Percentiles rank a stretch among this genome's conserved stretches.
Conservation (phyloP, 768 basidiomycete species). For the Lactarius evosmus region DNA sequence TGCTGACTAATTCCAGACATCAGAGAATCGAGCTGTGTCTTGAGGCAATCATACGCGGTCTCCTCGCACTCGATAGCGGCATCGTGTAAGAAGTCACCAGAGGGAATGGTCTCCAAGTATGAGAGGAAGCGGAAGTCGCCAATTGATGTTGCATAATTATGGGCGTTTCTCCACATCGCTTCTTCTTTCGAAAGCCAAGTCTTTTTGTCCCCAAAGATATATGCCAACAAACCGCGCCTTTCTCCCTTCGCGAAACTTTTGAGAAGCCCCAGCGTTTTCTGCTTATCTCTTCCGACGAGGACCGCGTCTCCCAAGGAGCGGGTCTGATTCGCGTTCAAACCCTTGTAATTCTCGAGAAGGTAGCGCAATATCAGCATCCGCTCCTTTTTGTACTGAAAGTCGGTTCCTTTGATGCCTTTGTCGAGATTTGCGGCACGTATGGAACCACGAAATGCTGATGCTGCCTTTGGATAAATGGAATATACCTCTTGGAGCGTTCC, state of each 20-base stretch:
- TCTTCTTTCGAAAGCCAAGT: background rate
- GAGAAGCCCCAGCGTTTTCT: background rate
- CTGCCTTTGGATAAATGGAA: constrained; percentile 3
- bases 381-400: constrained; percentile 12
- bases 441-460: background rate
- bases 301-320: background rate
- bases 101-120: background rate
- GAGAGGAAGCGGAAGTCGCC: constrained; percentile 22
- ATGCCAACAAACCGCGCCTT: background rate
- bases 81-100: background rate
- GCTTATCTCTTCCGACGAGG: background rate
- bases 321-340: background rate
- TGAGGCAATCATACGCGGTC: constrained; percentile 13
- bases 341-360: constrained; percentile 1
- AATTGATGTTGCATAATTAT: background rate
- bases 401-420: background rate
- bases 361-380: constrained; percentile 3
- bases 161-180: constrained; percentile 8
- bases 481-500: constrained; percentile 14
- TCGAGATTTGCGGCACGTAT: constrained; percentile 10
- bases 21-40: background rate
- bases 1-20: background rate
- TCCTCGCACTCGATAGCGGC: background rate
- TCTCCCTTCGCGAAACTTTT: background rate
- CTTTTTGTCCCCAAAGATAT: background rate